Base-by-base conservation (phyloP, 768 basidiomycete species). In the Mycena rosella region DNA sequence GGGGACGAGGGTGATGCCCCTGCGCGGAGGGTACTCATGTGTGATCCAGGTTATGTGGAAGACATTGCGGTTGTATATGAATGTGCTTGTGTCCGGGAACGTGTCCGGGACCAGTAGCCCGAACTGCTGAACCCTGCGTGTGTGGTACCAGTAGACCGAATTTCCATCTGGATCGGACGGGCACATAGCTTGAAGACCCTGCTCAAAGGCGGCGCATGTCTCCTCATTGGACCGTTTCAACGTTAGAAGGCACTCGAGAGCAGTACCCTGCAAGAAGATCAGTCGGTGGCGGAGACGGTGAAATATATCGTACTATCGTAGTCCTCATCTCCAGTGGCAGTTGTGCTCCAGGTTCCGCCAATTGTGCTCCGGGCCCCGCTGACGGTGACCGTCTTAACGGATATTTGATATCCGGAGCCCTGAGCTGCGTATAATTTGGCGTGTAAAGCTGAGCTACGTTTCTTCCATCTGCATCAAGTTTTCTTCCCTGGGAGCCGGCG, bases 11-110 rank as follows among this genome's bases (percentile, higher is more conserved):
- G 24, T 47, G 30, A 36, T 15, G 17, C 1, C n/a, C 14, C 26
- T n/a, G n/a, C n/a, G 42, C 4, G 55, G 63, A 14, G 63, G 55
- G 27, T 57, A 60, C 15, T 2, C 3, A 6, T n/a, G 5, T 34
- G 57, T 53, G 45, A 59, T 14, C 64, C 64, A 65, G 24, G 20
- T 2, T 20, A 65, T 13, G 11, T 26, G 58, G n/a, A 65, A 60
- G 29, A 34, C 40, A 3, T 32, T 22, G 20, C 24, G 49, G 14
- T 30, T 22, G n/a, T 53, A 60, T 20, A 5, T 13, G 52, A 59
- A 65, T 17, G 57, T 65, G 51, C 64, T 65, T 24, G 42, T 36
- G 0, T 5, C 7, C 11, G 64, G 64, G n/a, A 34, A 22, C 18
- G 54, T 20, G 2, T 9, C 13, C 22, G 29, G 40, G 22, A 14